A percentile compares a stretch with the other conserved stretches of the same genome.
These are phyloP conservation scores for Pestalotiopsis sp. DNA, from an alignment of 2,329 filamentous ascomycete genomes.

Conservation along the genomic window DNA sequence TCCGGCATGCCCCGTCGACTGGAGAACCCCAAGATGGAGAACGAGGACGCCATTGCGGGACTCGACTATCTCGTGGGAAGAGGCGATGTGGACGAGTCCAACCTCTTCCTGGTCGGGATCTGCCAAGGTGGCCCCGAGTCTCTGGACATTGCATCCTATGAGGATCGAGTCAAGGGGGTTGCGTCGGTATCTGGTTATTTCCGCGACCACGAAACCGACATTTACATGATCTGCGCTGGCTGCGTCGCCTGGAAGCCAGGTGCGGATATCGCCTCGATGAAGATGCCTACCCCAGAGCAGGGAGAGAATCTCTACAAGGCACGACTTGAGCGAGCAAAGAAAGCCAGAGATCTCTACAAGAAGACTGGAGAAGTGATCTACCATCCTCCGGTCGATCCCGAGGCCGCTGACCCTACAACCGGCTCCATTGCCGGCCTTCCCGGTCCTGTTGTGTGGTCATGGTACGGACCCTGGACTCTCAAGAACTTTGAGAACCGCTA, in stretches of 20 bases:
- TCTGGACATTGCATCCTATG: neutral
- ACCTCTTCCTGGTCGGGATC: neutral
- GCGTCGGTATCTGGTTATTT: neutral
- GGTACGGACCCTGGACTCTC: neutral
- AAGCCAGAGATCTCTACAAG: neutral
- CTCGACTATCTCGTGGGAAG: neutral
- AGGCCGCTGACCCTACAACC: neutral
- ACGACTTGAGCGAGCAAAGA: neutral
- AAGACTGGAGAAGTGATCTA: neutral
- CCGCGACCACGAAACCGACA: neutral
- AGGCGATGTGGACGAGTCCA: neutral
- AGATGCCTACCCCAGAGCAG: neutral
- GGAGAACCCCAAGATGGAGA: neutral
- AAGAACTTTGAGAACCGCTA: neutral
- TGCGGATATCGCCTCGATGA: neutral
- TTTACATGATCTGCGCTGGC: neutral
- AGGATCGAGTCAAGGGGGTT: neutral
- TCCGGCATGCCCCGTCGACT: neutral
- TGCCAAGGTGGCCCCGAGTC: neutral
- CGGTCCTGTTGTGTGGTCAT: neutral
- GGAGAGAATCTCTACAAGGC: neutral
- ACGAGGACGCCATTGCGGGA: neutral
- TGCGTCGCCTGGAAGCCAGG: neutral
- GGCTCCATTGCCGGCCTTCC: neutral
- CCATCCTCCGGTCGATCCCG: neutral